Conservation (phyloP, 2,329 filamentous ascomycete species). For the Alternaria brassicae region DNA sequence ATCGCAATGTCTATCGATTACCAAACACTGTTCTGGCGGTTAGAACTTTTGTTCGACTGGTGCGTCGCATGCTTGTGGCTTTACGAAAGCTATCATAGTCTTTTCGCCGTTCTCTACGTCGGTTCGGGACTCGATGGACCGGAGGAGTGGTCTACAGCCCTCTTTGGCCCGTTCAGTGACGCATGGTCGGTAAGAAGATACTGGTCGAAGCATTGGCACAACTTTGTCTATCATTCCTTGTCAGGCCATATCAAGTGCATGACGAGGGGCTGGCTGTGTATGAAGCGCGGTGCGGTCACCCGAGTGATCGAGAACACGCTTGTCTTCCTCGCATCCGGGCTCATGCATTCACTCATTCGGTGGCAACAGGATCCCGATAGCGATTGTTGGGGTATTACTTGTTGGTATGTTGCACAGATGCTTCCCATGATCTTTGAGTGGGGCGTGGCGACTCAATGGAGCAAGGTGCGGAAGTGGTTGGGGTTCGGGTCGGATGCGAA, state of each 20-base stretch:
- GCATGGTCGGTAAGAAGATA: conserved; percentile 24
- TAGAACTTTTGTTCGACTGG: conserved; percentile 14
- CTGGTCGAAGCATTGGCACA: conserved; percentile 34
- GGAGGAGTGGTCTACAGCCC: conserved; percentile 11
- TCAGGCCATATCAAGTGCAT: conserved; percentile 22
- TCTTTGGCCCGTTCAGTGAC: conserved; percentile 17
- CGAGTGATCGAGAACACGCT: conserved; percentile 26
- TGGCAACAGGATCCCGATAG: conserved; percentile 13
- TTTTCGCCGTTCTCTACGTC: conserved; percentile 21
- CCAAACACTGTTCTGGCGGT: conserved; percentile 5
- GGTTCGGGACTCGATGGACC: conserved; percentile 12
- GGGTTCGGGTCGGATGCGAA: conserved; percentile 1
- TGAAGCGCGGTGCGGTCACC: conserved; percentile 5
- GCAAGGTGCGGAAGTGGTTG: neutral
- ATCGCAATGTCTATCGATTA: conserved; percentile 9
- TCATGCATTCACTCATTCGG: conserved; percentile 21
- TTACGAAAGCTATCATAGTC: conserved; percentile 22
- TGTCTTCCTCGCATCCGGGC: conserved; percentile 28
- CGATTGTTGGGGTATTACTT: conserved; percentile 22
- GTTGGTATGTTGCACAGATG: conserved; percentile 29
- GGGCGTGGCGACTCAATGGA: conserved; percentile 15
- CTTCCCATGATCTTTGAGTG: conserved; percentile 26
- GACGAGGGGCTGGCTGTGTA: conserved; percentile 17
- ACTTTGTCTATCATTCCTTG: conserved; percentile 26
- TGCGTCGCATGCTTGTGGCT: conserved; percentile 21